Evolutionary conservation across 225 moss, liverwort and hornwort species (phyloP).

Genomic region (Sphagnum tenellum): DNA sequence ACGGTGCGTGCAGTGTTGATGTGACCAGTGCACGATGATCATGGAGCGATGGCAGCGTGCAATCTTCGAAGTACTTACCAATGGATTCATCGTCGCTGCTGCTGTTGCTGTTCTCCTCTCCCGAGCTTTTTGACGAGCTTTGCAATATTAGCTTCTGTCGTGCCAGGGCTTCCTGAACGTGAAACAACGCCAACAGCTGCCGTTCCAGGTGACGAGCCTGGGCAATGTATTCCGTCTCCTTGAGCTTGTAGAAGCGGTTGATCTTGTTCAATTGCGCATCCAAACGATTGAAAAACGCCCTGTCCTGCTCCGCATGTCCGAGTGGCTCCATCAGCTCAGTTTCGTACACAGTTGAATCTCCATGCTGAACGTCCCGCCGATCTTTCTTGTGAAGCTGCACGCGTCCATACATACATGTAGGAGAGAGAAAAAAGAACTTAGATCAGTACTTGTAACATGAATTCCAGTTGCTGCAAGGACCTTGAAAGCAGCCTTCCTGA

Average conservation of each 20-base stretch:
- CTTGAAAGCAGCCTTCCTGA: too few relatives aligned
- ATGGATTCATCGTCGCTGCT: slow-evolving; percentile 5
- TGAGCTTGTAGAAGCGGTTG: slow-evolving; percentile 60
- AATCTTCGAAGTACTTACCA: slow-evolving; percentile 10
- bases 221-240: slow-evolving; percentile 66
- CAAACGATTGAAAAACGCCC: slow-evolving; percentile 57
- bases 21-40: too few relatives aligned
- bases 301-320: slow-evolving; percentile 38
- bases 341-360: slow-evolving; percentile 35
- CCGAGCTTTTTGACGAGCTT: slow-evolving; percentile 14
- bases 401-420: too few relatives aligned
- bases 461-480: too few relatives aligned
- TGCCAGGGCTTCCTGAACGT: slow-evolving; percentile 35
- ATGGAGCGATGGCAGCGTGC: too few relatives aligned
- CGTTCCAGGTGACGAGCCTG: slow-evolving; percentile 62
- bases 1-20: too few relatives aligned
- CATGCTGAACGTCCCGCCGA: slow-evolving; percentile 1
- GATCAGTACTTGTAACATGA: too few relatives aligned
- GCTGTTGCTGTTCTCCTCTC: slow-evolving; percentile 6
- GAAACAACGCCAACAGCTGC: slow-evolving; percentile 66
- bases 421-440: too few relatives aligned
- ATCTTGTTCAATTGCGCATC: slow-evolving; percentile 81
- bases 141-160: too few relatives aligned
- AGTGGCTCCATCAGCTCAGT: slow-evolving; percentile 42
- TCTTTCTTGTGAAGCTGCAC: too few relatives aligned